phyloP scores from a whole-genome alignment of 257 asterid genomes.

The Solanum piurae region DNA sequence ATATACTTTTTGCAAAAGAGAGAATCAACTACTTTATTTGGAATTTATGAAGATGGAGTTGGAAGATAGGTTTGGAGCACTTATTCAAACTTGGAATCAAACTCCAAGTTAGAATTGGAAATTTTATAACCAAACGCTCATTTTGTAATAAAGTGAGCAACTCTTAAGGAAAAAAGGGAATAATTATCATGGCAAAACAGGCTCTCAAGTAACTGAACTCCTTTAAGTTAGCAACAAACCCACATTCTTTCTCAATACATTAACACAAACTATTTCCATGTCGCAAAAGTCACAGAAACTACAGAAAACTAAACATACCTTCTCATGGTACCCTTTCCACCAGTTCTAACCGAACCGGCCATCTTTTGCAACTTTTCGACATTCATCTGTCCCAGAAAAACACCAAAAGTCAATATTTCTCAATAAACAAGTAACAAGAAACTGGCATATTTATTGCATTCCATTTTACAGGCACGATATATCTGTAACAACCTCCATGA shows the following conservation, averaged over 20 bases:
- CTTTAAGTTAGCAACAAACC: neutral
- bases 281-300: neutral
- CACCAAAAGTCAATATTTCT: neutral
- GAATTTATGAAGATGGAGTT: neutral
- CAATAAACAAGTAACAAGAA: neutral
- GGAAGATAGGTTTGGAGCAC: neutral
- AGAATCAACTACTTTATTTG: neutral
- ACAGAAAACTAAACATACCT: constrained; percentile 27
- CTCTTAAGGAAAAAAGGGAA: neutral
- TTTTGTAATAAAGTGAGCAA: neutral
- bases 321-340: constrained; percentile 71
- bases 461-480: neutral
- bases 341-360: constrained; percentile 71
- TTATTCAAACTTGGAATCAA: neutral
- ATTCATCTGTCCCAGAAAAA: constrained; percentile 43
- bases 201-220: neutral
- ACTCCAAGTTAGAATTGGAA: neutral
- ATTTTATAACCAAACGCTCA: neutral
- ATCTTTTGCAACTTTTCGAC: constrained; percentile 59
- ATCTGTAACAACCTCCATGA: neutral
- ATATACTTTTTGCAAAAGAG: neutral
- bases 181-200: neutral
- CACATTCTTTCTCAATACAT: neutral
- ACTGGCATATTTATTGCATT: neutral
- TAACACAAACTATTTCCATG: neutral